Base-by-base conservation (phyloP, 805 yeast genomes). In the Ogataea ganodermae region DNA sequence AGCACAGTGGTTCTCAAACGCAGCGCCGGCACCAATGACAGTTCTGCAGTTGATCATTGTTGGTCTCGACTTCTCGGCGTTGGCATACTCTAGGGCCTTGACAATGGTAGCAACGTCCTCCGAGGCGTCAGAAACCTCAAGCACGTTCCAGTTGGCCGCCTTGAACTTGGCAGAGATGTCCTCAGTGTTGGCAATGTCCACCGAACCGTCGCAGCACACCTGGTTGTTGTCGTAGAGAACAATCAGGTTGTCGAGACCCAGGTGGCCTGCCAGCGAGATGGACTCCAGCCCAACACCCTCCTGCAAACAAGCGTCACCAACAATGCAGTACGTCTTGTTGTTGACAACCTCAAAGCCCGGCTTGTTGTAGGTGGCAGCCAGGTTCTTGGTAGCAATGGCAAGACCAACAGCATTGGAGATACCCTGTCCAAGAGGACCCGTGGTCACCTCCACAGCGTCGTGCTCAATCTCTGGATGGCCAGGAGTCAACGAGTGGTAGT, bases 371-470 rank as follows among this genome's bases (percentile, higher is more conserved):
- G 84, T 82, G 56, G 97, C 96, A 60, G 92, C 96, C 53, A 88
- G 74, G 72, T 89, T 91, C 61, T 83, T 81, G 75, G 89, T 92
- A 52, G 96, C 99, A 66, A 92, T 80, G 49, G 99, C 98, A 59
- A 92, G 68, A 76, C 99, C 99, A 61, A 92, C 96, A 48, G 97
- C 97, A 70, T 89, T 91, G 61, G 86, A 78, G 60, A 92, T 81
- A 84, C 99, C 99, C 75, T 92, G 99, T 68, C 99, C 99, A 64
- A 92, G 83, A 48, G 99, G 98, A 72, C 99, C 99, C 50, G 98
- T 92, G 70, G 98, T 90, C 62, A 91, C 96, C 70, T 92, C 99
- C 51, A 90, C 84, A 66, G 97, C 98, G 48, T 92, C 90, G 53
- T 87, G 79, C 67, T 89, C 95, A 54, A 76, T 80, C 76, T 92